phyloP scores from a whole-genome alignment of 441 rosid genomes.

The Arabidopsis lyrata region DNA sequence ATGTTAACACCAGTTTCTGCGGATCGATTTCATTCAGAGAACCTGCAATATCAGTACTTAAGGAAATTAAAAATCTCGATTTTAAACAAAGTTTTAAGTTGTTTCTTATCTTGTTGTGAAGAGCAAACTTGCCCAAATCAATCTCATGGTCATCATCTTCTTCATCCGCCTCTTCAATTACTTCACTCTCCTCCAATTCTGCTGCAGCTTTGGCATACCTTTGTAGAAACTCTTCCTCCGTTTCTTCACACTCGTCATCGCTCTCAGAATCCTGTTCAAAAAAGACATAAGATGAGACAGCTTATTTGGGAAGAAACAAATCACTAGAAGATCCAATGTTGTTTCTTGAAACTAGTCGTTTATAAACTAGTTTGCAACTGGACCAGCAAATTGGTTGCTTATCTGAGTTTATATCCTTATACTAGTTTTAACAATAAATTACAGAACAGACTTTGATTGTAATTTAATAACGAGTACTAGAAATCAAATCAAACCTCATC shows the following conservation, averaged over 20 bases:
- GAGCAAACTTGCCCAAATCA: conserved; percentile 63
- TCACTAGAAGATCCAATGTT: conserved; percentile 19
- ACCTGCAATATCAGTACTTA: conserved; percentile 52
- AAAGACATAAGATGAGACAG: conserved; percentile 18
- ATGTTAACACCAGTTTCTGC: conserved; percentile 49
- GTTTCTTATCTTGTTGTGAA: conserved; percentile 25
- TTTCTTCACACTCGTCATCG: conserved; percentile 82
- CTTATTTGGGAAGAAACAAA: conserved; percentile 21
- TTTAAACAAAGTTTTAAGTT: not conserved
- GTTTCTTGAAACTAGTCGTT: conserved; percentile 10
- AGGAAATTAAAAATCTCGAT: not conserved
- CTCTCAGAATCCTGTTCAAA: conserved; percentile 74
- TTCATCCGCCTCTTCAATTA: conserved; percentile 69
- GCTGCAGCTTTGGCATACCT: conserved; percentile 86
- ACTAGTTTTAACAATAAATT: not conserved
- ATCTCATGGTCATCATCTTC: conserved; percentile 73
- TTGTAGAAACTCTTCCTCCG: conserved; percentile 83
- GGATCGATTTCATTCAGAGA: conserved; percentile 59
- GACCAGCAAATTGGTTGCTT: conserved; percentile 6
- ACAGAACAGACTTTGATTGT: not conserved
- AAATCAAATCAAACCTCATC: conserved; percentile 58
- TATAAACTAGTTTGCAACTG: not conserved
- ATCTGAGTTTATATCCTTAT: conserved; percentile 2
- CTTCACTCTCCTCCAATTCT: conserved; percentile 58
- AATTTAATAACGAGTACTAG: conserved; percentile 11